Conservation (phyloP, 2,329 filamentous ascomycete genomes). For the Dactylonectria macrodidyma region DNA sequence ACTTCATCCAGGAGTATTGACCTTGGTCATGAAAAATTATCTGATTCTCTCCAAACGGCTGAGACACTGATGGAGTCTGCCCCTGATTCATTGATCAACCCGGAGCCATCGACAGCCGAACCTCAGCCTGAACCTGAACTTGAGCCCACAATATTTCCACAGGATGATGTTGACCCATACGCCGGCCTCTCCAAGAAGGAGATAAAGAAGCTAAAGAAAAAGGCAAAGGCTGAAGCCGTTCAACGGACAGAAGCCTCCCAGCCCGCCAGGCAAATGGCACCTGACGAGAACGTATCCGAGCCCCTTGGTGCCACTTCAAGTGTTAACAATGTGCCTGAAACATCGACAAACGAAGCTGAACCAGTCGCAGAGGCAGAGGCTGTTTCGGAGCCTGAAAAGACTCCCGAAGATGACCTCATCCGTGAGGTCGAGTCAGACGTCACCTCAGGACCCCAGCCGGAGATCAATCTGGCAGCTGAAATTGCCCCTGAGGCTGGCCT, state of each 20-base stretch:
- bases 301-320: not conserved
- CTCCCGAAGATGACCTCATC: not conserved
- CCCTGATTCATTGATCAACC: not conserved
- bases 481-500: not conserved
- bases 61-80: not conserved
- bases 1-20: not conserved
- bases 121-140: conserved; percentile 9
- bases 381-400: not conserved
- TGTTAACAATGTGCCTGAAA: not conserved
- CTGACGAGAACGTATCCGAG: not conserved
- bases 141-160: not conserved
- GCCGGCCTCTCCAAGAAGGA: conserved; percentile 38
- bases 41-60: not conserved
- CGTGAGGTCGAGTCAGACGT: not conserved
- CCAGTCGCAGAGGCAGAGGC: not conserved
- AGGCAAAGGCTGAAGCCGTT: conserved; percentile 9
- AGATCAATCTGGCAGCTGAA: not conserved
- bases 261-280: not conserved
- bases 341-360: not conserved
- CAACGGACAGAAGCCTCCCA: not conserved
- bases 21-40: not conserved
- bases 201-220: conserved; percentile 37
- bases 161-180: not conserved
- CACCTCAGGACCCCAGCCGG: not conserved
- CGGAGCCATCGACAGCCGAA: not conserved